Conservation (phyloP, 2,329 filamentous ascomycete species). For the Ceratocystis lukuohia region DNA sequence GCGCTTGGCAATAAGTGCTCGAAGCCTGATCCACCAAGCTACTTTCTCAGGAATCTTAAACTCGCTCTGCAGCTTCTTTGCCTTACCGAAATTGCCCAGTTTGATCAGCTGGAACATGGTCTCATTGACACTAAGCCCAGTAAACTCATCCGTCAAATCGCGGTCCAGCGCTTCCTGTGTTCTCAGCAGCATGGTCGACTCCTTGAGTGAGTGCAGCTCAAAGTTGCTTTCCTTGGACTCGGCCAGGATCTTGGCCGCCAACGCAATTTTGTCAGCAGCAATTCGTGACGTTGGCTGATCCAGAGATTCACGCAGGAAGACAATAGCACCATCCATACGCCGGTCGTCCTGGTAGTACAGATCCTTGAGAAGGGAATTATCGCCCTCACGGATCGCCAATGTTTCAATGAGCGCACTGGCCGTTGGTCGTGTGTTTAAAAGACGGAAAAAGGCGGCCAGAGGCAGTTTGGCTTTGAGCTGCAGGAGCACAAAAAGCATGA, state of each 20-base stretch:
- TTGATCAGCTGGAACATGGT: conserved; percentile 81
- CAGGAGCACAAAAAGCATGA: conserved; percentile 78
- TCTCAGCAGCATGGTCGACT: conserved; percentile 66
- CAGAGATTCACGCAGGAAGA: conserved; percentile 76
- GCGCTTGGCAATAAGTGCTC: conserved; percentile 76
- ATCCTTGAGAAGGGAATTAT: conserved; percentile 80
- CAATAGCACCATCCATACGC: conserved; percentile 70
- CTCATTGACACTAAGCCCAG: conserved; percentile 76
- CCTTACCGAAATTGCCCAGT: conserved; percentile 68
- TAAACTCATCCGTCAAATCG: conserved; percentile 63
- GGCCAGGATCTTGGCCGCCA: conserved; percentile 67
- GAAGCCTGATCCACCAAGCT: conserved; percentile 70
- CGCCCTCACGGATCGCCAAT: conserved; percentile 52
- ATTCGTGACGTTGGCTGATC: conserved; percentile 55
- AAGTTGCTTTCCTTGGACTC: conserved; percentile 70
- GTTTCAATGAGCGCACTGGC: conserved; percentile 85
- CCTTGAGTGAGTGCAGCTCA: conserved; percentile 62
- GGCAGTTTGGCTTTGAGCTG: conserved; percentile 83
- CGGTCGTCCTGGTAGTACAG: conserved; percentile 96
- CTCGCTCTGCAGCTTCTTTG: conserved; percentile 76
- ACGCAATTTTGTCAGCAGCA: conserved; percentile 72
- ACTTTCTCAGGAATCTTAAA: conserved; percentile 90
- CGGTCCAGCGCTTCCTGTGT: conserved; percentile 78
- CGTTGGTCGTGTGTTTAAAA: conserved; percentile 70
- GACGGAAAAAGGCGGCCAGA: conserved; percentile 80